Evolutionary conservation across 2,329 filamentous ascomycete species (phyloP), one percentile per base, ranked within the genome.

Genomic region (Gliomastix tumulicola): DNA sequence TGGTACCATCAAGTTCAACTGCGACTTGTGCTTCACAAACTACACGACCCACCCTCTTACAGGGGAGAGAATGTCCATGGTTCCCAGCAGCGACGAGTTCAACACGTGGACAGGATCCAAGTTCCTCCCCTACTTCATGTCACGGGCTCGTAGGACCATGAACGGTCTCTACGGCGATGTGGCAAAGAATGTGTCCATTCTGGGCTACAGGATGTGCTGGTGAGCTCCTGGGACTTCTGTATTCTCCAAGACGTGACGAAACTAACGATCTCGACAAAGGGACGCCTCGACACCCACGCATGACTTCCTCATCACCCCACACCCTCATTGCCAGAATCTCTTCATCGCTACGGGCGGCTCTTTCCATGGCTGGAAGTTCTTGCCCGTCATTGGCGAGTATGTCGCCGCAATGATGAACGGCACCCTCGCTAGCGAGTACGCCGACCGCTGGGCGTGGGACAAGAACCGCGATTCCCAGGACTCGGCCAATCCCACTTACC

Each of bases 321-420:
- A 75, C 41, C 54, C 63, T 6, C 55, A 64, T 45, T 76, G 43
- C 40, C 46, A 50, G 27, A 74, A 74, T 40, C 54, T 83, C 12
- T 80, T 71, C 51, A 51, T 84, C 18, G 78, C 77, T 1, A 73
- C 71, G 1, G 77, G 74, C 11, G 78, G 79, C 2, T 80, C 75
- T 11, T 79, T 81, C 43, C 78, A 82, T 49, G 70, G 71, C 21
- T 81, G 72, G 68, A 82, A 82, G 52, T 80, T 82, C 48, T 58
- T 82, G 19, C 77, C 77, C 1, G 71, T 71, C 18, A 71, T 79
- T 43, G 77, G 78, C 4, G 69, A 72, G 40, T 82, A 82, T 51
- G 62, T 77, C 39, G 59, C 64, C 21, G 64, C 74, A 44, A 63
- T 69, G 59, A 51, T 70, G 49, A 50, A 65, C 35, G 63, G 60